Conservation (phyloP, 2,329 filamentous ascomycete genomes). For the Onygenales sp. region DNA sequence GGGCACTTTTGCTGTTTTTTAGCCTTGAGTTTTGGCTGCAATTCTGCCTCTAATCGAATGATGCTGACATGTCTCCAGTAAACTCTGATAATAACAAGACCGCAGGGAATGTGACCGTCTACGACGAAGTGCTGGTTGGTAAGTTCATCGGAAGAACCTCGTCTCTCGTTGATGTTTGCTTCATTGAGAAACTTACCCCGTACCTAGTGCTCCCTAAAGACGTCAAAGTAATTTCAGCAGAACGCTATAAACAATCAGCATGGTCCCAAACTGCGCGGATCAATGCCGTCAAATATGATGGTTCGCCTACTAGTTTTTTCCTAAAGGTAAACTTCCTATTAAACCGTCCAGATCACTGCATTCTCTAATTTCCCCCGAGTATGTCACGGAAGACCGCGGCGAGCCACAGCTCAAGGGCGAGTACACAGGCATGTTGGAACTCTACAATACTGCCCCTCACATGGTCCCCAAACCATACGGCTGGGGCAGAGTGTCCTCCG, state of each 20-base stretch:
- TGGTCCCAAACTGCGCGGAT: slow-evolving; percentile 21
- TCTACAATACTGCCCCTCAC: slow-evolving; percentile 18
- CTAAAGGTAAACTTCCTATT: slow-evolving; percentile 12
- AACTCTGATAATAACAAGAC: too few species aligned
- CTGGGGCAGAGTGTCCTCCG: slow-evolving; percentile 17
- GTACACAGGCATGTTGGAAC: slow-evolving; percentile 21
- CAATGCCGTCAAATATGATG: slow-evolving; percentile 12
- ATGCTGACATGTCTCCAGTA: too few species aligned
- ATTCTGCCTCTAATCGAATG: too few species aligned
- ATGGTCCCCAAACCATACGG: slow-evolving; percentile 21
- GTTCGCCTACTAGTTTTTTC: slow-evolving; percentile 16
- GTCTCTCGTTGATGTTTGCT: too few species aligned
- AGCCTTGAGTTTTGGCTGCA: too few species aligned
- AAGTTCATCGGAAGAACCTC: background rate
- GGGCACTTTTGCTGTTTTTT: too few species aligned
- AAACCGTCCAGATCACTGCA: too few species aligned
- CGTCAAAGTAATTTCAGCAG: slow-evolving; percentile 16
- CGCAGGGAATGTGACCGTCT: background rate
- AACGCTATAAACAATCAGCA: slow-evolving; percentile 17
- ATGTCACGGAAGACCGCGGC: slow-evolving; percentile 8
- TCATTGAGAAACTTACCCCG: too few species aligned
- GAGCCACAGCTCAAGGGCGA: slow-evolving; percentile 20
- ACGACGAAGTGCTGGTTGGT: background rate
- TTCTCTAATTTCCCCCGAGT: slow-evolving; percentile 1
- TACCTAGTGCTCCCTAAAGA: slow-evolving; percentile 11